Evolutionary conservation across 177 flowering plant species (phyloP).

Genomic region (Vitis hybrid): DNA sequence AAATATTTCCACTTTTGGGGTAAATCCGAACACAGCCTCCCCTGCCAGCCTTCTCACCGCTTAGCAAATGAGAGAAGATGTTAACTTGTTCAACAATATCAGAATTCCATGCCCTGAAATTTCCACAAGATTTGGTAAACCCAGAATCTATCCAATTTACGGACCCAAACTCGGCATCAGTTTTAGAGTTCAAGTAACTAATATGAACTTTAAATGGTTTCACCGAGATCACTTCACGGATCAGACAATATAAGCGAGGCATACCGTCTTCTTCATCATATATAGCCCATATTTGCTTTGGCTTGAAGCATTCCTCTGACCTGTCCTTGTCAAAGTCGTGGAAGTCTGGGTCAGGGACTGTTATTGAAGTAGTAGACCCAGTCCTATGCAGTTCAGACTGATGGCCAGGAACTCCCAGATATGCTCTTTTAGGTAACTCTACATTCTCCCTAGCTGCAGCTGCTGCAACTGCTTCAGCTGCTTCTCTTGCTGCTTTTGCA

Average conservation of each 20-base stretch:
- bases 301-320: slow-evolving; percentile 67
- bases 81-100: slow-evolving; percentile 68
- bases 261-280: slow-evolving; percentile 90
- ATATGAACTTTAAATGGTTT: slow-evolving; percentile 68
- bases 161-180: slow-evolving; percentile 58
- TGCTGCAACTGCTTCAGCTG: slow-evolving; percentile 10
- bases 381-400: slow-evolving; percentile 23
- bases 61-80: slow-evolving; percentile 64
- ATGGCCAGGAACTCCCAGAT: slow-evolving; percentile 13
- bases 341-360: slow-evolving; percentile 71
- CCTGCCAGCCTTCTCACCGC: slow-evolving; percentile 60
- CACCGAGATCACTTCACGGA: slow-evolving; percentile 63
- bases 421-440: slow-evolving; percentile 15
- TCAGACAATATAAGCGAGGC: slow-evolving; percentile 77
- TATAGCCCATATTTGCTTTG: slow-evolving; percentile 82
- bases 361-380: slow-evolving; percentile 37
- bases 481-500: slow-evolving; percentile 10
- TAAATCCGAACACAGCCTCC: slow-evolving; percentile 72
- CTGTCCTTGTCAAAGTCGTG: slow-evolving; percentile 77
- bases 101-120: slow-evolving; percentile 54
- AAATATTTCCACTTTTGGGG: slow-evolving; percentile 68
- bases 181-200: slow-evolving; percentile 64
- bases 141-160: slow-evolving; percentile 69
- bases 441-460: slow-evolving; percentile 15
- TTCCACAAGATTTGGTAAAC: slow-evolving; percentile 77